Evolutionary conservation across 2,329 filamentous ascomycete genomes (phyloP).

Genomic region (Myriosclerotinia duriaeana): DNA sequence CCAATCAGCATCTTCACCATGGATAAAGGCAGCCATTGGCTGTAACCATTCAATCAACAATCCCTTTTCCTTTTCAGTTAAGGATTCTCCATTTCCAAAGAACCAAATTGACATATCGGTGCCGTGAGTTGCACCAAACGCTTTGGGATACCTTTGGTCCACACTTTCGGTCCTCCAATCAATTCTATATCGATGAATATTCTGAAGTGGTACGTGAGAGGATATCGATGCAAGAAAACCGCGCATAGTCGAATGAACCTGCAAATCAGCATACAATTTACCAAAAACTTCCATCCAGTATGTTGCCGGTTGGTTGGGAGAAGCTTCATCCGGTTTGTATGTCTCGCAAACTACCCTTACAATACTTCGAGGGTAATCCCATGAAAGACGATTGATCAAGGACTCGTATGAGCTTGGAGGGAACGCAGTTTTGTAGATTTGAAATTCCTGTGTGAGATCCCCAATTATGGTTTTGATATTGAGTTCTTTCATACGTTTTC

Average conservation of each 20-base stretch:
- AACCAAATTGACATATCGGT: slow-evolving; percentile 31
- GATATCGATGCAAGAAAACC: slow-evolving; percentile 26
- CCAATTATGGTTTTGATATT: slow-evolving; percentile 29
- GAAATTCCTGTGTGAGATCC: slow-evolving; percentile 30
- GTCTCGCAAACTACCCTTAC: slow-evolving; percentile 18
- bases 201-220: slow-evolving; percentile 14
- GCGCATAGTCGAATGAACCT: slow-evolving; percentile 30
- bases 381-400: slow-evolving; percentile 27
- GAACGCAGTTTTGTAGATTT: slow-evolving; percentile 27
- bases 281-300: slow-evolving; percentile 29
- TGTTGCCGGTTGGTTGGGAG: not conserved
- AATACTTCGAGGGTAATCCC: slow-evolving; percentile 30
- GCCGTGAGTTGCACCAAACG: slow-evolving; percentile 26
- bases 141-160: slow-evolving; percentile 23
- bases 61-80: slow-evolving; percentile 23
- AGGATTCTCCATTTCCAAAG: slow-evolving; percentile 28
- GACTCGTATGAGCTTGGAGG: slow-evolving; percentile 26
- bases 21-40: slow-evolving; percentile 26
- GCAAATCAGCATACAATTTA: slow-evolving; percentile 28
- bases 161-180: slow-evolving; percentile 29
- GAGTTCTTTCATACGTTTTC: slow-evolving; percentile 25
- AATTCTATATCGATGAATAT: slow-evolving; percentile 29
- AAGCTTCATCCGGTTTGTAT: slow-evolving; percentile 8
- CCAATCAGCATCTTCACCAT: slow-evolving; percentile 24
- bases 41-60: slow-evolving; percentile 27